Conservation (phyloP, 1,139 yeast species). For the Kodamaea alishanica region DNA sequence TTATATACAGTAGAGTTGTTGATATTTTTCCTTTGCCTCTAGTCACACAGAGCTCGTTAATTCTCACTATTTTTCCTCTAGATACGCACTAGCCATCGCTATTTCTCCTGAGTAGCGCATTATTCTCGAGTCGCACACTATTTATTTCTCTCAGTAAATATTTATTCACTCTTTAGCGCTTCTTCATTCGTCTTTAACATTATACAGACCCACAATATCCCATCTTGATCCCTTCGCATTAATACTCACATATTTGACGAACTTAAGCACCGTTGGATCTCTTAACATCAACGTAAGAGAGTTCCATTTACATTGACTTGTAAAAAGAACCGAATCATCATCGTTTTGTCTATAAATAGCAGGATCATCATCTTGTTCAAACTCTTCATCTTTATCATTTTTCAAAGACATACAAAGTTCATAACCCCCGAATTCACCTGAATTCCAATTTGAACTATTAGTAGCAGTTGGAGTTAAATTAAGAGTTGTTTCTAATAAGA, state of each 20-base stretch:
- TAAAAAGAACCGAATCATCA: slow-evolving; percentile 78
- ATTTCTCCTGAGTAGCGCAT: too few relatives aligned
- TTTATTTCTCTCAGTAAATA: too few relatives aligned
- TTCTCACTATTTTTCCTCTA: too few relatives aligned
- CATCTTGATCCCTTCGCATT: slow-evolving; percentile 90
- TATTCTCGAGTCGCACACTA: too few relatives aligned
- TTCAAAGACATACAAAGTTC: slow-evolving; percentile 79
- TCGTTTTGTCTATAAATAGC: slow-evolving; percentile 56
- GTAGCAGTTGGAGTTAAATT: slow-evolving; percentile 69
- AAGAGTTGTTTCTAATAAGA: slow-evolving; percentile 63
- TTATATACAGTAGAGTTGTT: too few relatives aligned
- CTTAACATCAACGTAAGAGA: slow-evolving; percentile 71
- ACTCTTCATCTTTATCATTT: slow-evolving; percentile 45
- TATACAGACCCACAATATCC: slow-evolving; percentile 86
- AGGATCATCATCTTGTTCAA: slow-evolving; percentile 46
- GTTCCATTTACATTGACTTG: slow-evolving; percentile 84
- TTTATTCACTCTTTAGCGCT: too few relatives aligned
- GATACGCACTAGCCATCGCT: too few relatives aligned
- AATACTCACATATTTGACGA: slow-evolving; percentile 86
- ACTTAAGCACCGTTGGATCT: slow-evolving; percentile 81
- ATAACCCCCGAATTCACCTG: slow-evolving; percentile 91
- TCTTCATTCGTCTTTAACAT: slow-evolving; percentile 43
- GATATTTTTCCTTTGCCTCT: too few relatives aligned
- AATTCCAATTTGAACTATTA: slow-evolving; percentile 63
- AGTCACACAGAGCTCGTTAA: too few relatives aligned